Evolutionary conservation across 805 yeast species (phyloP).

Genomic region (Starmerella etchellsii): DNA sequence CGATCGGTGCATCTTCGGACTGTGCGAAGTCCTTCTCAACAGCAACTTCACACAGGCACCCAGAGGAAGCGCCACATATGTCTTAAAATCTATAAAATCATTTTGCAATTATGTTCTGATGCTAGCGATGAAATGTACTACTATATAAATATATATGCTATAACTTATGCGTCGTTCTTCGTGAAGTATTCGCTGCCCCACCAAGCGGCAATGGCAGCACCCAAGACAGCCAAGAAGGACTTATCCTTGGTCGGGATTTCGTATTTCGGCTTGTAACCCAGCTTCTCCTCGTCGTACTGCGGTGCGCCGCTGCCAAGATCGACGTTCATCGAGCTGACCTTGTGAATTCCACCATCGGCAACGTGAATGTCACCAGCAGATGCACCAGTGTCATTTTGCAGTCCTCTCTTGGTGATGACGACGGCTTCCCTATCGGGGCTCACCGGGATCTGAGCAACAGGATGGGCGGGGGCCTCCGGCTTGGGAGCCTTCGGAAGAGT

Average conservation of each 20-base stretch:
- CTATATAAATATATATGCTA: neutral
- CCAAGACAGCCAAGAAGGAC: conserved; percentile 24
- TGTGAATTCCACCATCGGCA: conserved; percentile 13
- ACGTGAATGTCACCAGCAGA: conserved; percentile 22
- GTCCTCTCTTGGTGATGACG: conserved; percentile 4
- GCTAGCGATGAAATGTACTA: too few species aligned
- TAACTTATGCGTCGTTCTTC: neutral
- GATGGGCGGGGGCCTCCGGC: conserved; percentile 26
- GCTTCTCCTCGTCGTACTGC: conserved; percentile 9
- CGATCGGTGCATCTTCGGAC: too few species aligned
- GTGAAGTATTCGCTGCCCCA: conserved; percentile 22
- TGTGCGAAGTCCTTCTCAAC: too few species aligned
- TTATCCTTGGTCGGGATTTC: conserved; percentile 25
- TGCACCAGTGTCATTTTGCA: conserved; percentile 14
- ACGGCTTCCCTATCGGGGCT: conserved; percentile 21
- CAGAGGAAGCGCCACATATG: too few species aligned
- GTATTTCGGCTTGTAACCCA: conserved; percentile 9
- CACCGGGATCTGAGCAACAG: conserved; percentile 24
- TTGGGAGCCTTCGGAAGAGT: conserved; percentile 14
- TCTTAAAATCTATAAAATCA: too few species aligned
- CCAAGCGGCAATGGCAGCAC: conserved; percentile 28
- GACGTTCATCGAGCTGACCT: conserved; percentile 23
- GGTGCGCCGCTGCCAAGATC: conserved; percentile 18
- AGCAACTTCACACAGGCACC: too few species aligned
- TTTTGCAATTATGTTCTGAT: too few species aligned